Base-by-base conservation (phyloP, 2,329 filamentous ascomycete genomes). In the Cladosporium austrohemisphaericum region DNA sequence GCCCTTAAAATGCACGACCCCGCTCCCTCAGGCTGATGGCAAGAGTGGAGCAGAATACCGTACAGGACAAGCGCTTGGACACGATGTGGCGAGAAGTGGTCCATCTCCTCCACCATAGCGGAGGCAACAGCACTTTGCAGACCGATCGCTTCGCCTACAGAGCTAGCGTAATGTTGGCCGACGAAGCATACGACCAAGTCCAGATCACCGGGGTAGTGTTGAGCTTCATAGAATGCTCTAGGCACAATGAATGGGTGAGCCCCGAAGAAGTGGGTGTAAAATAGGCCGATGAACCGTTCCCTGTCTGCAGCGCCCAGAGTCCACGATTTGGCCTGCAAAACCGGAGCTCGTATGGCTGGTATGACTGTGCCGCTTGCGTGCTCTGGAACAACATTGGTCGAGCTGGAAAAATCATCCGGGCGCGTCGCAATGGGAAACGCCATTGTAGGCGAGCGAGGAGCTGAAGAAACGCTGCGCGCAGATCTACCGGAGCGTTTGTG, bases 11-110 rank as follows among this genome's bases (percentile, higher is more conserved):
- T 77, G 14, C 88, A 75, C 38, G 84, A 75, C 9, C 81, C 76
- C 0, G 88, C 85, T 61, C 81, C 81, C 19, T 81, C 77, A 37
- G 86, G 82, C 56, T 91, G 78, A 59, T 85, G 85, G 55, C 79
- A 82, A 4, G 88, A 87, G 63, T 95, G 88, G 7, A 95, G 75
- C 0, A 83, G 84, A 54, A 95, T 83, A 18, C 89, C 77, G 46
- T 89, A 78, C 3, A 95, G 74, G 37, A 95, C 69, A 63, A 93
- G 76, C 2, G 88, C 83, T 68, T 95, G 91, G 0, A 94, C 81
- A 3, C 84, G 52, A 62, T 81, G 88, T 0, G 62, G 64, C 7
- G 43, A 45, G n/a, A n/a, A n/a, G 9, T 48, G 51, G 6, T 59
- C 55, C 13, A 49, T 19, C 23, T 3, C 3, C 31, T 14, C 31